Conservation (phyloP, 2,329 filamentous ascomycete genomes). For the Apiospora arundinis region DNA sequence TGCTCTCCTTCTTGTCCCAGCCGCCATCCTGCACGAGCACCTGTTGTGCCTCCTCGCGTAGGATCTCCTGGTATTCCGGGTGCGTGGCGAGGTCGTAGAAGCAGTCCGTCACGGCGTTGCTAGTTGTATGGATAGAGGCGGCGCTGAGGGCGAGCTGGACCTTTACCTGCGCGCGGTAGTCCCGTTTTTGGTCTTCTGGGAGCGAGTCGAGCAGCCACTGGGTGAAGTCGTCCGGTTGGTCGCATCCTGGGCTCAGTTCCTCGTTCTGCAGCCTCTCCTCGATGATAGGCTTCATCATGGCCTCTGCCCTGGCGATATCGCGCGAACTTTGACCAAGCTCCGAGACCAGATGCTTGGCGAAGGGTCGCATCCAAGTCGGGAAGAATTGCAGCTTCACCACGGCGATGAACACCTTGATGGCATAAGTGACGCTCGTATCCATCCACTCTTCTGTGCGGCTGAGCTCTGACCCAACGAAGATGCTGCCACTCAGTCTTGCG, state of each 20-base stretch:
- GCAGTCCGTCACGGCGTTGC: constrained; percentile 51
- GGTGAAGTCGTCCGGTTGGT: constrained; percentile 53
- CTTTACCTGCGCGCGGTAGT: constrained; percentile 46
- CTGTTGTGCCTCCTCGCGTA: constrained; percentile 57
- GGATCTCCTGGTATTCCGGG: constrained; percentile 55
- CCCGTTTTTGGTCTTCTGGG: constrained; percentile 43
- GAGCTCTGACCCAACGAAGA: constrained; percentile 58
- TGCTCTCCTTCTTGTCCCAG: constrained; percentile 42
- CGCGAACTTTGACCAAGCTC: constrained; percentile 52
- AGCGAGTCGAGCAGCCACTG: constrained; percentile 53
- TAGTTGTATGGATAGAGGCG: constrained; percentile 60
- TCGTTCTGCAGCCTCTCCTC: constrained; percentile 51
- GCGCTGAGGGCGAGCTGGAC: constrained; percentile 52
- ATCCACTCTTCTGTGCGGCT: constrained; percentile 62
- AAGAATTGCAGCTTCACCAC: constrained; percentile 59
- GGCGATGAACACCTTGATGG: constrained; percentile 54
- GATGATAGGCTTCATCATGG: constrained; percentile 53
- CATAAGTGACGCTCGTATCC: constrained; percentile 57
- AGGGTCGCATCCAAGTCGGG: constrained; percentile 55
- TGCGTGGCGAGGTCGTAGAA: constrained; percentile 59
- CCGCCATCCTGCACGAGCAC: constrained; percentile 45
- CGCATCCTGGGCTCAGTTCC: constrained; percentile 43
- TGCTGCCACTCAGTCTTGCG: constrained; percentile 58
- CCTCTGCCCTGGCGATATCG: constrained; percentile 50
- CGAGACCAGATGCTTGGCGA: constrained; percentile 53